Evolutionary conservation across 495 filamentous ascomycete genomes (phyloP).

Genomic region (Penicillium salamii): DNA sequence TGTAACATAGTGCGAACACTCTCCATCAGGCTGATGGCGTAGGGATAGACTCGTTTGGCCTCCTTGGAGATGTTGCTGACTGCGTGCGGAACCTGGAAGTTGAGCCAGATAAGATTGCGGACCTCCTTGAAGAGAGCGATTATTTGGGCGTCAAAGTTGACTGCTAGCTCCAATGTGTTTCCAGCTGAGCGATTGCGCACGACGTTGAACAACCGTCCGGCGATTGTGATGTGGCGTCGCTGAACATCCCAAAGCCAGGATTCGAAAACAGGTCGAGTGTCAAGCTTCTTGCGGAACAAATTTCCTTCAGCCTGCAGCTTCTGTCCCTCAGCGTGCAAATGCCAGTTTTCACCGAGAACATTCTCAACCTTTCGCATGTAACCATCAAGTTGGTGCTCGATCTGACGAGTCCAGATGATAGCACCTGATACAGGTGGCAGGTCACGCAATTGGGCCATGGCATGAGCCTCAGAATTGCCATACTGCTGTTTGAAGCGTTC

Average conservation of each 20-base stretch:
- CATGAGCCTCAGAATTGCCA: conserved; percentile 93
- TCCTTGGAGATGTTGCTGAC: conserved; percentile 96
- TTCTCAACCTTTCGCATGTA: conserved; percentile 99
- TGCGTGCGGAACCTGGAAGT: conserved; percentile 85
- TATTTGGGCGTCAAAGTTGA: conserved; percentile 96
- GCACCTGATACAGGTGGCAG: conserved; percentile 92
- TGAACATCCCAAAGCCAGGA: conserved; percentile 91
- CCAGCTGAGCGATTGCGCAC: conserved; percentile 80
- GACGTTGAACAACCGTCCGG: conserved; percentile 88
- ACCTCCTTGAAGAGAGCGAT: conserved; percentile 99
- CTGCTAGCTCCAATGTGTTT: conserved; percentile 78
- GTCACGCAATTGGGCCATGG: conserved; percentile 95
- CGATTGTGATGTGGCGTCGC: conserved; percentile 80
- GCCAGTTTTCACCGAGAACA: conserved; percentile 91
- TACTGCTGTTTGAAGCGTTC: conserved; percentile 99
- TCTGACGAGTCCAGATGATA: conserved; percentile 96
- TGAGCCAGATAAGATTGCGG: conserved; percentile 91
- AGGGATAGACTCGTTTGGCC: conserved; percentile 94
- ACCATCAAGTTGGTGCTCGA: conserved; percentile 86
- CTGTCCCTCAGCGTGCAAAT: conserved; percentile 88
- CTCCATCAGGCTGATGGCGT: conserved; percentile 97
- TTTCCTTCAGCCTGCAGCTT: conserved; percentile 85
- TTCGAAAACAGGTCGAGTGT: conserved; percentile 88
- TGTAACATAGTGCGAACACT: conserved; percentile 87
- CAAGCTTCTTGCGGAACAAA: conserved; percentile 91